Evolutionary conservation across 495 filamentous ascomycete genomes (phyloP).

Genomic region (Penicillium pulvis): DNA sequence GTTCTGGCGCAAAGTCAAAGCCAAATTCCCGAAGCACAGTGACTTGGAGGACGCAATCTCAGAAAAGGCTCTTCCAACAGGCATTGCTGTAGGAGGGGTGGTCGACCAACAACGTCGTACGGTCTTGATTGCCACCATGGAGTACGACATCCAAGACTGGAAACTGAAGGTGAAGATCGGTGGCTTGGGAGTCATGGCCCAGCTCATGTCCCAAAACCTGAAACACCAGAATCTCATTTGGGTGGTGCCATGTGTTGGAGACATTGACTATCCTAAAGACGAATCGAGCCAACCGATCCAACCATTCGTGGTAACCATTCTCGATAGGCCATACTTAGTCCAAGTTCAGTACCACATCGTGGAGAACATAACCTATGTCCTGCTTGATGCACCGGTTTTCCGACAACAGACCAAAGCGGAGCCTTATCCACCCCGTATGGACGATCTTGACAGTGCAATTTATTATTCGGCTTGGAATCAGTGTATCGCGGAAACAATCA

Average conservation of each 20-base stretch:
- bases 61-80: slow-evolving; percentile 8
- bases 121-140: slow-evolving; percentile 70
- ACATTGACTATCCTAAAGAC: slow-evolving; percentile 64
- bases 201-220: slow-evolving; percentile 71
- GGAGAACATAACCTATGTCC: slow-evolving; percentile 72
- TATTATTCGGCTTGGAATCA: slow-evolving; percentile 77
- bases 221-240: slow-evolving; percentile 69
- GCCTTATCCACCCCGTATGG: slow-evolving; percentile 73
- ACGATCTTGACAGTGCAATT: slow-evolving; percentile 70
- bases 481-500: slow-evolving; percentile 66
- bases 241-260: slow-evolving; percentile 75
- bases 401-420: slow-evolving; percentile 66
- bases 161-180: slow-evolving; percentile 74
- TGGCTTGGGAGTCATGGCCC: slow-evolving; percentile 69
- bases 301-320: slow-evolving; percentile 65
- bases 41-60: not conserved
- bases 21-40: not conserved
- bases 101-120: slow-evolving; percentile 49
- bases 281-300: slow-evolving; percentile 58
- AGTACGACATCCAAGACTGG: slow-evolving; percentile 75
- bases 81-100: slow-evolving; percentile 33
- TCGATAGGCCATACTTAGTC: slow-evolving; percentile 65
- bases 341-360: slow-evolving; percentile 65
- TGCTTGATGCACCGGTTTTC: slow-evolving; percentile 73
- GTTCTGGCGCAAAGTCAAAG: not conserved